Conservation (phyloP, 108 stramenopile genomes). For the Cyclotella choctawhatcheeana region DNA sequence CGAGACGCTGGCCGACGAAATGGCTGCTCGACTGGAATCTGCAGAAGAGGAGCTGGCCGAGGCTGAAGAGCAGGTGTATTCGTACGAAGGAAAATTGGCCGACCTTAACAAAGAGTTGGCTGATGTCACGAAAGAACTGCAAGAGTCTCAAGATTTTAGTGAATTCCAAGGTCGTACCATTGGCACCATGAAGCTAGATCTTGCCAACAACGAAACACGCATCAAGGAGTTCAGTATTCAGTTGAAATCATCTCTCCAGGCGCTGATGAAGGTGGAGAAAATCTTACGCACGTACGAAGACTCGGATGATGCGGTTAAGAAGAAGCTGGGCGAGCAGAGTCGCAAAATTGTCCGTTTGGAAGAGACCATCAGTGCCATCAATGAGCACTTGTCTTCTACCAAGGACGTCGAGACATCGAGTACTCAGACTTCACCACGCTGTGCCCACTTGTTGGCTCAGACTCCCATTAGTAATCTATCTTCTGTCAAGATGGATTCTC, state of each 20-base stretch:
- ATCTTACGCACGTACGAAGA: constrained; percentile 45
- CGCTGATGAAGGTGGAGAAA: constrained; percentile 36
- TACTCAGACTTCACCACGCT: constrained; percentile 13
- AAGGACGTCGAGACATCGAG: constrained; percentile 3
- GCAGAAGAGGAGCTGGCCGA: constrained; percentile 25
- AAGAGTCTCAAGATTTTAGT: constrained; percentile 24
- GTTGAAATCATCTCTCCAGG: constrained; percentile 35
- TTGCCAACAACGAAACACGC: constrained; percentile 17
- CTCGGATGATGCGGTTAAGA: constrained; percentile 29
- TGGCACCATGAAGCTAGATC: constrained; percentile 16
- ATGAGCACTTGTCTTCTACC: not conserved
- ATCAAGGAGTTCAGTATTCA: constrained; percentile 34
- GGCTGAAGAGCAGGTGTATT: constrained; percentile 9
- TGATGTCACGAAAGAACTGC: constrained; percentile 17
- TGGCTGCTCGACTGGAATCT: constrained; percentile 26
- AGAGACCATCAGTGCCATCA: constrained; percentile 22
- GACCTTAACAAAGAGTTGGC: constrained; percentile 21
- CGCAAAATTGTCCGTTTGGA: constrained; percentile 33
- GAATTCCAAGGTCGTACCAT: constrained; percentile 37
- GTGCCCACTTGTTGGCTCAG: constrained; percentile 15
- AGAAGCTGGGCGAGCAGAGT: constrained; percentile 27
- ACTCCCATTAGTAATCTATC: constrained; percentile 3
- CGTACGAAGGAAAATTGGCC: constrained; percentile 10
- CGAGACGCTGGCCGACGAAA: constrained; percentile 28
- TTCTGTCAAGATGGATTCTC: not conserved